Base-by-base conservation (phyloP, 2,329 filamentous ascomycete genomes). In the Colletotrichum spaethianum region DNA sequence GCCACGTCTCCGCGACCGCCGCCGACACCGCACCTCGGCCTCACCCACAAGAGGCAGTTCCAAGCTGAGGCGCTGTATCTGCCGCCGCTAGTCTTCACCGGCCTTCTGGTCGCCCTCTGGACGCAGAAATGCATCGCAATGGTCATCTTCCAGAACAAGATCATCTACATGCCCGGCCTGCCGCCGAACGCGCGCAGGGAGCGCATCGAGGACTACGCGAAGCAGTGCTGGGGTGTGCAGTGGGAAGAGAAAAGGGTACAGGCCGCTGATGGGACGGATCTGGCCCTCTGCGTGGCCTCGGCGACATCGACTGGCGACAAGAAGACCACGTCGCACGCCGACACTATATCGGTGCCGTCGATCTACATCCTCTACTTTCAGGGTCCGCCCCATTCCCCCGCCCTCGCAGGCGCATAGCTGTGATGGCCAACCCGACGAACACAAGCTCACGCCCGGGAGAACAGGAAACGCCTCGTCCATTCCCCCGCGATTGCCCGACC, bases 91-190 rank as follows among this genome's bases (percentile, higher is more conserved):
- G 84, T 94, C 53, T 95, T 94, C 77, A 79, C 85, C 18, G 90
- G 92, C 1, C 84, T 95, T 44, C 85, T 93, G 4, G 76, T 93
- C 23, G 86, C 86, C 4, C 83, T 95, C 18, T 95, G 88, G 87
- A 83, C 82, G 2, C 90, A 88, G 86, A 91, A 92, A 78, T 94
- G 93, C 78, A 80, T 90, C 64, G 93, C 94, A 90, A 90, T 95
- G 83, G 85, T 96, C 36, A 75, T 93, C 5, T 93, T 95, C 78
- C 93, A 95, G 81, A 94, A 95, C 78, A 92, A 92, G 78, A 94
- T 95, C 78, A 93, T 95, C 71, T 95, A 95, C 81, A 94, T 94
- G 84, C 92, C 93, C 0, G 92, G 92, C 56, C 82, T 95, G 62
- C 93, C 93, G 23, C 93, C 93, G 2, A 92, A 92, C 77, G 86